phyloP scores from a whole-genome alignment of 2,329 filamentous ascomycete species.

The Dactylellina sp. region DNA sequence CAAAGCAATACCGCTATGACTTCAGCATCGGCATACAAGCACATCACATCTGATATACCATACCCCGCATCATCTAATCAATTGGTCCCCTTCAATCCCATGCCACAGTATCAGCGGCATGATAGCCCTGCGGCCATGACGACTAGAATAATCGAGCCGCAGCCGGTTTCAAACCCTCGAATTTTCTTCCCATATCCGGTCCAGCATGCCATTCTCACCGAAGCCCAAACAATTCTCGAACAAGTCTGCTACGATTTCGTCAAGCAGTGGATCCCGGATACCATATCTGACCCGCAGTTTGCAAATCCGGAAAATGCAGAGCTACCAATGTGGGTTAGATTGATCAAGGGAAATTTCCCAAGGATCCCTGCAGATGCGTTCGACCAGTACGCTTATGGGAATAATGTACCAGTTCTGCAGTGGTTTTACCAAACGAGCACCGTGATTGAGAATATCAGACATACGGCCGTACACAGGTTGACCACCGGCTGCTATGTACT shows the following conservation, averaged over 20 bases:
- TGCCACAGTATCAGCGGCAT: background rate
- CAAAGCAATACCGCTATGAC: too few species aligned
- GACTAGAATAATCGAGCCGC: background rate
- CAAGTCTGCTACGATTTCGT: conserved; percentile 29
- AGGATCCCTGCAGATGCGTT: background rate
- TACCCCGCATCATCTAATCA: background rate
- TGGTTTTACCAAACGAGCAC: background rate
- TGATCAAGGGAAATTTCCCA: background rate
- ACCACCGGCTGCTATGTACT: conserved; percentile 5
- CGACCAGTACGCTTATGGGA: background rate
- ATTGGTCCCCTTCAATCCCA: background rate
- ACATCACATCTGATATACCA: background rate
- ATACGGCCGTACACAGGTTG: conserved; percentile 29
- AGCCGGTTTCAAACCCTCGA: background rate
- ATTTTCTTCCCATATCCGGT: conserved; percentile 5
- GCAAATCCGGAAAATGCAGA: conserved; percentile 26
- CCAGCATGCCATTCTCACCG: conserved; percentile 22
- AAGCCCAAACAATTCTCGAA: conserved; percentile 30
- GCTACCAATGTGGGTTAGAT: conserved; percentile 18
- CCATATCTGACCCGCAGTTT: background rate
- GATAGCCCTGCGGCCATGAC: background rate
- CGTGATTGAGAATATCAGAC: conserved; percentile 9
- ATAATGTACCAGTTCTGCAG: background rate
- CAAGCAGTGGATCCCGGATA: background rate
- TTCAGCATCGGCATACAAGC: background rate